phyloP scores from a whole-genome alignment of 78 protist genomes.

The Polysphondylium violaceum region DNA sequence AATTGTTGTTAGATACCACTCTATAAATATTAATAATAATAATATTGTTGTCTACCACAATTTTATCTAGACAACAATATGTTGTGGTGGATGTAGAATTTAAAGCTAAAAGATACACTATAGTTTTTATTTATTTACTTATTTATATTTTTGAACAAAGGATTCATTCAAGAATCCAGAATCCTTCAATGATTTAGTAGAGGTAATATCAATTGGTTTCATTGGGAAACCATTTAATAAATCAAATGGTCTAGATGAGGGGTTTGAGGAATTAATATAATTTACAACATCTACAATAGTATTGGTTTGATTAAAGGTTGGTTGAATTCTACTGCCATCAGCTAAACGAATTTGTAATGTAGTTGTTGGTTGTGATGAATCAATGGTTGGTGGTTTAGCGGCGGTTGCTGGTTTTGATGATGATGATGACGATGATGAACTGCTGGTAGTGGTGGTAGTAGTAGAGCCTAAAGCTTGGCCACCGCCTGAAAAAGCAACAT shows the following conservation, averaged over 20 bases:
- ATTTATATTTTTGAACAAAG: constrained; percentile 39
- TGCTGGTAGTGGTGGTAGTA: constrained; percentile 15
- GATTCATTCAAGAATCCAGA: constrained; percentile 17
- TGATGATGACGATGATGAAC: constrained; percentile 10
- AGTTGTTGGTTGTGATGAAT: constrained; percentile 33
- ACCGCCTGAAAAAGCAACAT: constrained; percentile 59
- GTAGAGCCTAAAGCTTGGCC: constrained; percentile 45
- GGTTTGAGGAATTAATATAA: constrained; percentile 19
- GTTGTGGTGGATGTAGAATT: too few relatives aligned
- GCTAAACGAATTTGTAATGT: constrained; percentile 55
- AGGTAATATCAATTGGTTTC: constrained; percentile 16
- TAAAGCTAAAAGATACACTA: too few relatives aligned
- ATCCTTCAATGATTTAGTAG: constrained; percentile 33
- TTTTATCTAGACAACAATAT: too few relatives aligned
- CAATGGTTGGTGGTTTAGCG: not conserved
- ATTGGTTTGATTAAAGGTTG: constrained; percentile 48
- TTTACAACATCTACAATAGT: constrained; percentile 24
- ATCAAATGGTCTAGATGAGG: constrained; percentile 8
- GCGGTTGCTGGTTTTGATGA: constrained; percentile 8
- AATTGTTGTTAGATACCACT: too few relatives aligned
- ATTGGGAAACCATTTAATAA: constrained; percentile 43
- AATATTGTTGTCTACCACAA: too few relatives aligned
- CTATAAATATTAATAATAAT: too few relatives aligned
- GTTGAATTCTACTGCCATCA: constrained; percentile 36
- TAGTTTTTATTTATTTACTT: too few relatives aligned